Base-by-base conservation (phyloP, 306 rosid species). In the Rosa chinensis region DNA sequence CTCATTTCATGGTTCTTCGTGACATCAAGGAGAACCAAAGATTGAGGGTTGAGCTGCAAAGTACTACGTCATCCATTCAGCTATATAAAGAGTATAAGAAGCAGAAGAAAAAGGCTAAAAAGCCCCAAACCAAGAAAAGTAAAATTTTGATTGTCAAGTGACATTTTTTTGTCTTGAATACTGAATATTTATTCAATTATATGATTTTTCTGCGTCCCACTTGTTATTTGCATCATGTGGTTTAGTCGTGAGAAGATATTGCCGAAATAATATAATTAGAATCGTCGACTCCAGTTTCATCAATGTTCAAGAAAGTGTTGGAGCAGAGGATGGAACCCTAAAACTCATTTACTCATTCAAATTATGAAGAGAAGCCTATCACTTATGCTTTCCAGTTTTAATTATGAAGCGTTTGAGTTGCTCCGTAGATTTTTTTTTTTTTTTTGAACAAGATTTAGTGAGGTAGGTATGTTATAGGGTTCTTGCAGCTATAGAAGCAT, bases 1-100 rank as follows among this genome's bases (percentile, higher is more conserved):
- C 94, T 20, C 92, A 87, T 88, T 93, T 96, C 75, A 56, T 17
- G 80, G 76, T 96, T 81, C 91, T 91, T 72, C 87, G 80, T 1
- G 97, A 89, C 78, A 90, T 91, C 13, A 91, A 88, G 88, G 98
- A 90, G 85, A 89, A 91, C 69, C 89, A 81, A 75, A 89, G 91
- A 76, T 69, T 96, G 87, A 89, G 98, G 77, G 79, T 81, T 7
- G 89, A 91, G 86, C 84, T 96, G 83, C 90, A 89, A 35, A 84
- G 71, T 62, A 85, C 90, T 23, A 23, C 84, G 4, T 77, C 77
- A 59, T 84, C 86, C 42, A 85, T 93, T 6, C 84, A 88, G 89
- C 87, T 88, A 44, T 90, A 85, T 53, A 88, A 91, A 78, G 91
- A 88, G 85, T 90, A 90, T 43, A 89, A 91, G 87, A 84, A 81